Percentiles rank a stretch among this genome's conserved stretches.
These are phyloP conservation scores for Tetracentron sinense DNA, from an alignment of 164 flowering plant genomes.

Conservation along the genomic window DNA sequence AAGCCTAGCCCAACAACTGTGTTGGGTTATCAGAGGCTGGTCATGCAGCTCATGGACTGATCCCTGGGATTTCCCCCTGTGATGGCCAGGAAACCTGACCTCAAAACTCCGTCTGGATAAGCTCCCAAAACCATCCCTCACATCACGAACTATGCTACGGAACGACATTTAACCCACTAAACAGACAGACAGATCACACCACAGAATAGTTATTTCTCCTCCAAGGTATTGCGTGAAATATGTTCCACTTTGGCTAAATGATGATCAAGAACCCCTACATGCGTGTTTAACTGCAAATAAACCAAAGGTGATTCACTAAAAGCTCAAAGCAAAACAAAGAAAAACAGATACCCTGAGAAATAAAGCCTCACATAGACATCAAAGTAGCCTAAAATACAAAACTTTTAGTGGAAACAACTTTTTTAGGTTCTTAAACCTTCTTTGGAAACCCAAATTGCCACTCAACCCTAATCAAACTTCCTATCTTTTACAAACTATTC, in stretches of 20 bases:
- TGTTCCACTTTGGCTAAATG: constrained; percentile 1
- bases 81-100: constrained; percentile 62
- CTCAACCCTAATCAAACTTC: constrained; percentile 1
- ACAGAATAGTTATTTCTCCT: neutral
- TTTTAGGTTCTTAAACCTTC: constrained; percentile 9
- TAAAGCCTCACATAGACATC: constrained; percentile 36
- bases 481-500: neutral
- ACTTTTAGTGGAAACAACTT: constrained; percentile 30
- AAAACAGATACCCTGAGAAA: constrained; percentile 41
- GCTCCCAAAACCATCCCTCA: constrained; percentile 89
- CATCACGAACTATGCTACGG: constrained; percentile 85
- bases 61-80: constrained; percentile 70
- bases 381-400: constrained; percentile 24
- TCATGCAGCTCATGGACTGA: constrained; percentile 60
- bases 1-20: constrained; percentile 79
- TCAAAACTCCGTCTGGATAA: constrained; percentile 84
- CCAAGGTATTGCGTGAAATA: constrained; percentile 19
- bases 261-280: neutral
- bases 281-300: constrained; percentile 23
- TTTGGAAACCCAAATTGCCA: neutral
- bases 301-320: constrained; percentile 17
- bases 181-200: neutral
- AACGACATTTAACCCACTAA: constrained; percentile 58
- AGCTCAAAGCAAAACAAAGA: constrained; percentile 33
- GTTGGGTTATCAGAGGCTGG: constrained; percentile 49